Percentiles rank a stretch among this genome's conserved stretches.
phyloP scores from a whole-genome alignment of 2,329 filamentous ascomycete genomes.

The Aspergillus persii region DNA sequence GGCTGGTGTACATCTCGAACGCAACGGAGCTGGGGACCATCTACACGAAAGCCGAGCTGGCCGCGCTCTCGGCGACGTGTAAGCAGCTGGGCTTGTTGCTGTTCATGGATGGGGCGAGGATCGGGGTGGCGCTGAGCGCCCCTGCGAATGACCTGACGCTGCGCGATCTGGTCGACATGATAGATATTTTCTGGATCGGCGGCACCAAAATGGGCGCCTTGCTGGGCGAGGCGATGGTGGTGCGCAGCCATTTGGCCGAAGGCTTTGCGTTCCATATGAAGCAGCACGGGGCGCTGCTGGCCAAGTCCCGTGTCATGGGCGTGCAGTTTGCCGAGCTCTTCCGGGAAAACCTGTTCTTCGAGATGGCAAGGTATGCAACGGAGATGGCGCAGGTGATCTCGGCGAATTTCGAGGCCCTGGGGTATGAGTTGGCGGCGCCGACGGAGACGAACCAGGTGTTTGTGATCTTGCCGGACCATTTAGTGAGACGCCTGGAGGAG shows the following conservation, averaged over 20 bases:
- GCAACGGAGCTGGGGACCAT: constrained; percentile 53
- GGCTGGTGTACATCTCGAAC: constrained; percentile 54
- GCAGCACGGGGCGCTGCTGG: constrained; percentile 51
- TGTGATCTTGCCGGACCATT: constrained; percentile 40
- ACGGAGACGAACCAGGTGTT: constrained; percentile 56
- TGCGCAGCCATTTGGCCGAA: constrained; percentile 45
- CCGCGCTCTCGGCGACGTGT: constrained; percentile 45
- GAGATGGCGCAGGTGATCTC: constrained; percentile 46
- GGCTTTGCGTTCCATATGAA: constrained; percentile 55
- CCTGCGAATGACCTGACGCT: constrained; percentile 45
- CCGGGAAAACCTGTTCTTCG: constrained; percentile 46
- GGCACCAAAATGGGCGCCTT: constrained; percentile 54
- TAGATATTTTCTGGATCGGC: constrained; percentile 56
- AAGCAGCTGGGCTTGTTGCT: constrained; percentile 43
- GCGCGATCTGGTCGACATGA: constrained; percentile 46
- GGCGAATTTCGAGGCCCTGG: constrained; percentile 41
- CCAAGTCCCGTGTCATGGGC: constrained; percentile 51
- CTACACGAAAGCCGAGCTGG: constrained; percentile 46
- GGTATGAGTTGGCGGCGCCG: constrained; percentile 43
- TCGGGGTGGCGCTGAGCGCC: constrained; percentile 46
- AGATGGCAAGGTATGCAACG: constrained; percentile 48
- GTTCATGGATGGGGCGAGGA: constrained; percentile 50
- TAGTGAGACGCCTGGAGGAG: constrained; percentile 44
- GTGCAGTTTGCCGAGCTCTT: constrained; percentile 53
- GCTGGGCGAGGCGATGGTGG: constrained; percentile 52